Percentiles rank a stretch among this genome's conserved stretches.
Conservation (phyloP, 176 grass and related monocot species). For the Rhynchospora pubera region DNA sequence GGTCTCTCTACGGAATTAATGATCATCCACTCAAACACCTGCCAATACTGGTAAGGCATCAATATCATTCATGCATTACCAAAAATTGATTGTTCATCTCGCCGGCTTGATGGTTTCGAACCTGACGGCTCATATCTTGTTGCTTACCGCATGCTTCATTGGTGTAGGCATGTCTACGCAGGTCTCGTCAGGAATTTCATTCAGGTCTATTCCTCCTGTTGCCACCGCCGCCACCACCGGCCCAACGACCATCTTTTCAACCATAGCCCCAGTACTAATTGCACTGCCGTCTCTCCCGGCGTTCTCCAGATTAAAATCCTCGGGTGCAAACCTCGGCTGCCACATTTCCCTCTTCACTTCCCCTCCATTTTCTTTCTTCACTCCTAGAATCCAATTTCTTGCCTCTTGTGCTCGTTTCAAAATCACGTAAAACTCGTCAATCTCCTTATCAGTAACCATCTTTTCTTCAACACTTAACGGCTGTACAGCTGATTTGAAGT, state of each 20-base stretch:
- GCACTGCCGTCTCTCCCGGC: background rate
- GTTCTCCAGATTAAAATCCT: constrained; percentile 20
- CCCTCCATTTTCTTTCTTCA: background rate
- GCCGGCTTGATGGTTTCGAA: background rate
- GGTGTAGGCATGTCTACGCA: background rate
- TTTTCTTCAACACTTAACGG: background rate
- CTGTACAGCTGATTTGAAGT: background rate
- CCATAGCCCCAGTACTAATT: background rate
- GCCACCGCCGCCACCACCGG: background rate
- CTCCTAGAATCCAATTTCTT: background rate
- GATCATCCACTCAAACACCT: background rate
- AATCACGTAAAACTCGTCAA: constrained; percentile 11
- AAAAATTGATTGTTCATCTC: background rate
- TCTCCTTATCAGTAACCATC: background rate
- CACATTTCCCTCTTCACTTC: background rate
- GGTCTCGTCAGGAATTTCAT: background rate
- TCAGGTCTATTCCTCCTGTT: background rate
- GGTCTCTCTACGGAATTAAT: background rate
- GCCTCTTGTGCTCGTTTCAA: background rate
- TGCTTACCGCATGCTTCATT: background rate
- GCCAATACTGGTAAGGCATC: background rate
- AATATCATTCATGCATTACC: background rate
- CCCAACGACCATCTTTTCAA: background rate
- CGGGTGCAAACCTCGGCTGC: constrained; percentile 17
- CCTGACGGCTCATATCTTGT: background rate